Percentiles rank a stretch among this genome's conserved stretches.
These are phyloP conservation scores for Melastoma malabathricum DNA, from an alignment of 345 rosid species.

Conservation along the genomic window DNA sequence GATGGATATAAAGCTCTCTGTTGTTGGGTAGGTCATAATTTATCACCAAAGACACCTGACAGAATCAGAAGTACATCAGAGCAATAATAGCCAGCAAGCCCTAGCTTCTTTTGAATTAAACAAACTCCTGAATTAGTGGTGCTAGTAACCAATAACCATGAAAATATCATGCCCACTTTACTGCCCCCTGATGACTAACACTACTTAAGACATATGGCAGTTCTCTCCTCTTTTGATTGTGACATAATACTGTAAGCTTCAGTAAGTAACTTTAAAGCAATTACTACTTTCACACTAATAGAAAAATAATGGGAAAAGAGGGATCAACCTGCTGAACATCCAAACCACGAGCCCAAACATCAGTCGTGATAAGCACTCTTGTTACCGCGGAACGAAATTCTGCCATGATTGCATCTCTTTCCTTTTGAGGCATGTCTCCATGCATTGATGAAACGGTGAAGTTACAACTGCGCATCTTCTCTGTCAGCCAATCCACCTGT, in stretches of 20 bases:
- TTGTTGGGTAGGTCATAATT: slow-evolving; percentile 95
- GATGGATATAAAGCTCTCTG: slow-evolving; percentile 94
- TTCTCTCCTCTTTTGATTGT: too few species aligned
- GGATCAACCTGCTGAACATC: slow-evolving; percentile 88
- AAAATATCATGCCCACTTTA: too few species aligned
- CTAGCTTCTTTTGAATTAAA: not conserved
- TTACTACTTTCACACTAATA: not conserved
- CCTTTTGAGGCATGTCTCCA: slow-evolving; percentile 99
- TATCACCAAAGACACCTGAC: slow-evolving; percentile 85
- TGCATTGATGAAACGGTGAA: slow-evolving; percentile 97
- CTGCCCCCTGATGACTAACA: too few species aligned
- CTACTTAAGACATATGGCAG: too few species aligned
- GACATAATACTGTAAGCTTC: too few species aligned
- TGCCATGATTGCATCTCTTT: slow-evolving; percentile 81
- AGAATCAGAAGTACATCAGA: not conserved
- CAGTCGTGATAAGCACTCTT: slow-evolving; percentile 92
- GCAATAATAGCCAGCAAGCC: not conserved
- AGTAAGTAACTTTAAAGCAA: too few species aligned
- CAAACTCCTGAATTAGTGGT: too few species aligned
- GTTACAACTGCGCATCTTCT: slow-evolving; percentile 87
- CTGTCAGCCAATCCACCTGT: slow-evolving; percentile 97
- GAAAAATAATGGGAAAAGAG: not conserved
- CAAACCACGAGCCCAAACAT: slow-evolving; percentile 96
- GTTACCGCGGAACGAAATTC: slow-evolving; percentile 76
- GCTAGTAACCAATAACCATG: too few species aligned